Evolutionary conservation across 1,284 basidiomycete genomes (phyloP).

Genomic region (Wolfiporia cocos): DNA sequence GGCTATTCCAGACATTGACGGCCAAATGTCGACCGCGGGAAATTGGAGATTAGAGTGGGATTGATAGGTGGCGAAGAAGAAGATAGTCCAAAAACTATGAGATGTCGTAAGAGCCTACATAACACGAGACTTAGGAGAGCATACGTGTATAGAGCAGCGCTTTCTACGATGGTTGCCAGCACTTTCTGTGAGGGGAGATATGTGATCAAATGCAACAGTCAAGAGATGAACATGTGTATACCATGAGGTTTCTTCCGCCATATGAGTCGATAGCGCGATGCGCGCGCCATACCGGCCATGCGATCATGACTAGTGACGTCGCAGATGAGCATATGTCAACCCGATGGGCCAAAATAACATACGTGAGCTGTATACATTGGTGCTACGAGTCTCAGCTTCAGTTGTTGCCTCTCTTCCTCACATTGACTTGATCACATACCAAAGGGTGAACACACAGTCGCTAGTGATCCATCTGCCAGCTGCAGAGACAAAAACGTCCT

Average conservation of each 20-base stretch:
- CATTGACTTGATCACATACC: too few species aligned
- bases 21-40: not conserved
- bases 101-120: not conserved
- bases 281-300: not conserved
- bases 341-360: not conserved
- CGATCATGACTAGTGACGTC: not conserved
- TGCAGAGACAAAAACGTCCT: conserved; percentile 11
- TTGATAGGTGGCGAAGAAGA: not conserved
- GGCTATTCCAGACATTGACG: not conserved
- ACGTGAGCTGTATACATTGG: conserved; percentile 2
- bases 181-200: not conserved
- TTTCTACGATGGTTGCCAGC: not conserved
- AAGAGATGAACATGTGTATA: not conserved
- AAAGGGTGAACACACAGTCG: conserved; percentile 1
- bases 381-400: not conserved
- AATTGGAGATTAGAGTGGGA: not conserved
- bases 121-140: not conserved
- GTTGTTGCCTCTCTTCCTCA: not conserved
- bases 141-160: conserved; percentile 1
- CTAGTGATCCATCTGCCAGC: conserved; percentile 11
- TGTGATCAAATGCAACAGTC: not conserved
- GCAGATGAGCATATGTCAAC: not conserved
- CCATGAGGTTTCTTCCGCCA: not conserved
- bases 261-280: not conserved
- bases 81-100: too few species aligned